Evolutionary conservation across 2,329 filamentous ascomycete species (phyloP).

Genomic region (Alternaria conjuncta): DNA sequence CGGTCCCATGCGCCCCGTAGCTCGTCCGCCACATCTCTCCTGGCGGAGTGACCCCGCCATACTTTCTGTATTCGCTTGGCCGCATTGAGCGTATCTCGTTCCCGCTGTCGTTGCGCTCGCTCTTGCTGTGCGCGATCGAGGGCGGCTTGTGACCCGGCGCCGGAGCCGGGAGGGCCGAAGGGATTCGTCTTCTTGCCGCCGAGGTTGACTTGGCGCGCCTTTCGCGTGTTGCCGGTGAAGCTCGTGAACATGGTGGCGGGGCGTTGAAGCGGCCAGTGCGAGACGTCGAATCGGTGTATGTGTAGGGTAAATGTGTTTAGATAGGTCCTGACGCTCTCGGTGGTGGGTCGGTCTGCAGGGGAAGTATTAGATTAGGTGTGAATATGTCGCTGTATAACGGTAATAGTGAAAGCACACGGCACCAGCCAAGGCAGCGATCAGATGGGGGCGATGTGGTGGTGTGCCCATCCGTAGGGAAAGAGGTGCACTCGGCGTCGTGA

Average conservation of each 20-base stretch:
- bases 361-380: constrained; percentile 6
- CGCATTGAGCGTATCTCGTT: constrained; percentile 78
- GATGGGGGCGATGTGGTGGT: neutral
- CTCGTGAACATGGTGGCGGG: constrained; percentile 77
- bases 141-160: constrained; percentile 73
- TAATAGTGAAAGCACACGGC: constrained; percentile 3
- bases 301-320: neutral
- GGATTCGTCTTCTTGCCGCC: constrained; percentile 84
- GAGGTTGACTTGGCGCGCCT: constrained; percentile 90
- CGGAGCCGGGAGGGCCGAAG: constrained; percentile 67
- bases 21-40: constrained; percentile 64
- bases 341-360: neutral
- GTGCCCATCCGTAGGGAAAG: neutral
- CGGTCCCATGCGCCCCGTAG: constrained; percentile 50
- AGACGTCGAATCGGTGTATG: neutral
- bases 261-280: neutral
- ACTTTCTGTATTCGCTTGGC: constrained; percentile 75
- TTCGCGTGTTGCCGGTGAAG: constrained; percentile 86
- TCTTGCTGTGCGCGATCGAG: constrained; percentile 88
- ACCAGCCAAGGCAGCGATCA: constrained; percentile 3
- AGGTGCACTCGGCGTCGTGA: neutral
- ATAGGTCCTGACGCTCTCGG: neutral
- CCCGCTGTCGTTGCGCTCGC: constrained; percentile 77
- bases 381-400: constrained; percentile 4
- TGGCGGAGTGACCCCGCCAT: constrained; percentile 79